A percentile compares a stretch with the other conserved stretches of the same genome.
phyloP scores from a whole-genome alignment of 2,329 filamentous ascomycete species.

The Paecilomyces niveus region DNA sequence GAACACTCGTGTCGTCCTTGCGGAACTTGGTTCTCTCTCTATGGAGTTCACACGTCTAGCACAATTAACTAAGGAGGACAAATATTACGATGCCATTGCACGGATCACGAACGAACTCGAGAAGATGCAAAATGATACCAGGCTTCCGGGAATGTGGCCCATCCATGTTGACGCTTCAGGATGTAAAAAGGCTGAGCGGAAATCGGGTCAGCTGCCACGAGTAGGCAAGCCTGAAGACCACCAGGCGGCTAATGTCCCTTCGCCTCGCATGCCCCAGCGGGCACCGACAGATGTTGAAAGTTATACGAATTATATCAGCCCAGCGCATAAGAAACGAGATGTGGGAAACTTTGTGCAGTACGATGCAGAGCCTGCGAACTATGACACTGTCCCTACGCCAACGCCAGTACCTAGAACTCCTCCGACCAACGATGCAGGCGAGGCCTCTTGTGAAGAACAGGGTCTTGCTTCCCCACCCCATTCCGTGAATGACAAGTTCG shows the following conservation, averaged over 20 bases:
- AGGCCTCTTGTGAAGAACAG: conserved; percentile 30
- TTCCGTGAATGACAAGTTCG: conserved; percentile 30
- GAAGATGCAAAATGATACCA: conserved; percentile 63
- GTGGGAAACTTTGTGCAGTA: conserved; percentile 12
- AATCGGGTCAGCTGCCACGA: not conserved
- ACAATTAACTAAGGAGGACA: conserved; percentile 71
- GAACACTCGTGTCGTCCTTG: conserved; percentile 48
- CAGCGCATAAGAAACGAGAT: conserved; percentile 9
- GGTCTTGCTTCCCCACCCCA: conserved; percentile 31
- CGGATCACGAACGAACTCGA: conserved; percentile 76
- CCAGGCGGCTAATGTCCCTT: conserved; percentile 1
- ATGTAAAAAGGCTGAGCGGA: conserved; percentile 48
- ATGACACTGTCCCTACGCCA: conserved; percentile 8
- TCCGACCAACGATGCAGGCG: not conserved
- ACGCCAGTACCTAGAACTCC: conserved; percentile 1
- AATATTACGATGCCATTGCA: conserved; percentile 85
- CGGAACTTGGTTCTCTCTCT: conserved; percentile 69
- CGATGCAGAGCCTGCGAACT: conserved; percentile 21
- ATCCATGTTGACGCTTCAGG: conserved; percentile 70
- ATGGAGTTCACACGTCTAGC: conserved; percentile 87
- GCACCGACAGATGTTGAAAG: conserved; percentile 17
- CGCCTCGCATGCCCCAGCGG: conserved; percentile 5
- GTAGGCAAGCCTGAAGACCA: conserved; percentile 6
- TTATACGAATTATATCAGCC: conserved; percentile 16
- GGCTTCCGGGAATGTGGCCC: conserved; percentile 74